These are phyloP conservation scores for Solanum hybrid DNA, from an alignment of 305 asterid species.

Conservation along the genomic window DNA sequence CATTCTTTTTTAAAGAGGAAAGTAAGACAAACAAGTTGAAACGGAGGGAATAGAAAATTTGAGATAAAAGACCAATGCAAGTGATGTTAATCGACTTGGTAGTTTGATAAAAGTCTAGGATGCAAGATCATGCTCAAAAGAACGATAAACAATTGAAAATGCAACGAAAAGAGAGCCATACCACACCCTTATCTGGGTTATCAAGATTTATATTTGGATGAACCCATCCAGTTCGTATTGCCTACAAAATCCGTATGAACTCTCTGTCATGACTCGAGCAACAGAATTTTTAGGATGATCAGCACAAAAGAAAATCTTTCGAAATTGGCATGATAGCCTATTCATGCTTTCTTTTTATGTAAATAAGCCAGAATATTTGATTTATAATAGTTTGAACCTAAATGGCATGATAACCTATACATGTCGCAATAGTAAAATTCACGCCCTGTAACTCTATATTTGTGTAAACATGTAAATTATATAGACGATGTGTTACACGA, in stretches of 20 bases:
- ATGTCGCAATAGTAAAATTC: background rate
- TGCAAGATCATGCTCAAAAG: background rate
- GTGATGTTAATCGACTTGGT: background rate
- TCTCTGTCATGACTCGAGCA: background rate
- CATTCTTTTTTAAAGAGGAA: background rate
- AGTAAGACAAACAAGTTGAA: background rate
- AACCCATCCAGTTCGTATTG: slow-evolving; percentile 48
- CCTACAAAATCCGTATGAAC: slow-evolving; percentile 21
- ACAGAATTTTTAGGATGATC: background rate
- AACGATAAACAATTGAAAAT: background rate
- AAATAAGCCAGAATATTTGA: background rate
- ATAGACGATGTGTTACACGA: background rate
- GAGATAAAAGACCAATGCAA: background rate
- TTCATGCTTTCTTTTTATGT: background rate
- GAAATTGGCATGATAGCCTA: background rate
- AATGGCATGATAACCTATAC: background rate
- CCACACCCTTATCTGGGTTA: slow-evolving; percentile 43
- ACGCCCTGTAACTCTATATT: background rate
- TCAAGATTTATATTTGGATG: slow-evolving; percentile 51
- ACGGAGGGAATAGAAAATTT: background rate
- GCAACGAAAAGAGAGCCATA: slow-evolving; percentile 10
- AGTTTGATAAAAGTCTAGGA: background rate
- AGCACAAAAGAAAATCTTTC: background rate
- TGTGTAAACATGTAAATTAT: background rate
- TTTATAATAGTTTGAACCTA: background rate